Evolutionary conservation across 495 filamentous ascomycete genomes (phyloP).

Genomic region (Tuber umbilicatum): DNA sequence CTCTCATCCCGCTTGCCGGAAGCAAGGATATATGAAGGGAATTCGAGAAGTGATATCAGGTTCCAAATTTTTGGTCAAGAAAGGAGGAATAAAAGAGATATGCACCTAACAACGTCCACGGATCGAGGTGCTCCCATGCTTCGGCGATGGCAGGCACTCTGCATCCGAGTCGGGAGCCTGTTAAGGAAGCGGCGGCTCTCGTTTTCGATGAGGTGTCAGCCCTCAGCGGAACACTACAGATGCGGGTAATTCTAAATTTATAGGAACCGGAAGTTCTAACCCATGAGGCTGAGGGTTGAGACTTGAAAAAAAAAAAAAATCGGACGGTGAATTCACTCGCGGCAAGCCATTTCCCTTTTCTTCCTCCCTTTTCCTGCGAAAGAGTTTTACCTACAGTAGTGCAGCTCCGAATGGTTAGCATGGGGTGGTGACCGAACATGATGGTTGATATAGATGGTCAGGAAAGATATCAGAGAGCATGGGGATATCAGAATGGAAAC

Average conservation of each 20-base stretch:
- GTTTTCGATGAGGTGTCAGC: constrained; percentile 2
- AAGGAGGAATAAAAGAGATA: background rate
- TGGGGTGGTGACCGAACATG: background rate
- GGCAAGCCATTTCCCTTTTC: background rate
- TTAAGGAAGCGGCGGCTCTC: background rate
- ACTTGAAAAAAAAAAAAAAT: background rate
- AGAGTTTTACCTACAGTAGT: background rate
- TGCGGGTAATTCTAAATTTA: background rate
- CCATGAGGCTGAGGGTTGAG: background rate
- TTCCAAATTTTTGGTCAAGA: background rate
- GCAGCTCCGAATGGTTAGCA: background rate
- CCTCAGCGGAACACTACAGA: background rate
- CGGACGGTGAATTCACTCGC: background rate
- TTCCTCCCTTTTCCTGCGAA: background rate
- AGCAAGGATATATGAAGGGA: background rate
- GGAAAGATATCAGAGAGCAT: background rate
- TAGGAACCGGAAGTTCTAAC: background rate
- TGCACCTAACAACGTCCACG: constrained; percentile 1
- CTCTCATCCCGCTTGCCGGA: background rate
- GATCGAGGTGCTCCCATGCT: background rate
- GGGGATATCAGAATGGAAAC: background rate
- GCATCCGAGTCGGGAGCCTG: background rate
- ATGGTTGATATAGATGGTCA: background rate
- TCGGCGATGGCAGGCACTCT: background rate
- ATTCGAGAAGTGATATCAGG: constrained; percentile 5